Base-by-base conservation (phyloP, 164 flowering plant species). In the Euptelea pleiosperma region DNA sequence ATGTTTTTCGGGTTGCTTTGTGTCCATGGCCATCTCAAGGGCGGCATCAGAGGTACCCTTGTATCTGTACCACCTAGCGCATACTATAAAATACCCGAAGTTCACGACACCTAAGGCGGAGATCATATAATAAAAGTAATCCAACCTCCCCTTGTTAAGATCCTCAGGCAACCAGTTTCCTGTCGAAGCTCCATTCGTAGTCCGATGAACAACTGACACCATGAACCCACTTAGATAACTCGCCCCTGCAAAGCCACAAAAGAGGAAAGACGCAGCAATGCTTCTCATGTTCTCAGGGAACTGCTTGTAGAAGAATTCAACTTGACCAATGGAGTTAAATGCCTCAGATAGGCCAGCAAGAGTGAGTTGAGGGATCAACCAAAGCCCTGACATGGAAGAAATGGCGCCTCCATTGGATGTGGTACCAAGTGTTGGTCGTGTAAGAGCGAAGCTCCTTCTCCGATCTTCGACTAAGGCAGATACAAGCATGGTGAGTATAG, bases 221-320 rank as follows among this genome's bases (percentile, higher is more conserved):
- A 86, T 19, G 8, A 86, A 67, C 5, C 82, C 66, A 35, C 78
- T 70, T 28, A 79, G 43, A 51, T 78, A 86, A 56, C 66, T 82
- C 19, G 84, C 70, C 18, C 43, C 40, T 0, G 93, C 84, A 44
- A 70, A 30, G 6, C 73, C 75, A 6, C 61, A 52, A 10, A 71
- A 79, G 47, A 74, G 33, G 28, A 82, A 71, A 2, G 85, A 60
- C 2, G 72, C 79, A 0, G 80, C 87, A 8, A 83, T 55, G 72
- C 86, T 80, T 49, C 84, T 75, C 93, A 83, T 83, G 64, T 82
- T 77, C 61, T 83, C 92, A 1, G 92, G 92, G 61, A 77, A 79
- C 66, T 86, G 83, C 63, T 80, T 83, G 77, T 82, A 82, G 63
- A 66, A 83, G 46, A 86, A 81, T 50, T 86, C 92, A 2, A 69